phyloP scores from a whole-genome alignment of 768 basidiomycete genomes.

The Daedaleopsis nitida region DNA sequence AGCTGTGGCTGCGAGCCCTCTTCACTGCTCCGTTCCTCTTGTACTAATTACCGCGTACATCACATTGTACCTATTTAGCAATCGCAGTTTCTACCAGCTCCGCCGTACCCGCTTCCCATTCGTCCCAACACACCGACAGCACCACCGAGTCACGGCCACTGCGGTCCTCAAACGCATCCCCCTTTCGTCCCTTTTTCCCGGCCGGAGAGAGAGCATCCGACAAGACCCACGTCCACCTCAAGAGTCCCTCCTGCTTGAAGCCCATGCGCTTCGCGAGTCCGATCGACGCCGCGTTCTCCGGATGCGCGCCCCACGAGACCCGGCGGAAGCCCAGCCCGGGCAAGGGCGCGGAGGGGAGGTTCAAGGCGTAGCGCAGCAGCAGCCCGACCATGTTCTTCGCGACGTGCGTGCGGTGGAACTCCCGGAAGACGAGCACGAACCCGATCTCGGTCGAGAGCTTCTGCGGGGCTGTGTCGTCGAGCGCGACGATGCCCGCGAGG shows the following conservation, averaged over 20 bases:
- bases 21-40: no score
- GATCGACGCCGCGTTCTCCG: constrained; percentile 39
- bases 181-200: constrained; percentile 32
- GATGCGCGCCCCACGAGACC: constrained; percentile 46
- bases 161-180: background rate
- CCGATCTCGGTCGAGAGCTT: constrained; percentile 43
- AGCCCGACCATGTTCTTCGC: constrained; percentile 41
- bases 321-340: constrained; percentile 47
- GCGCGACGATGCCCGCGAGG: constrained; percentile 44
- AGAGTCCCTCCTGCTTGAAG: constrained; percentile 44
- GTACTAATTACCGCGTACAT: no score
- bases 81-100: no score
- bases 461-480: constrained; percentile 32
- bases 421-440: constrained; percentile 37
- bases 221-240: constrained; percentile 41
- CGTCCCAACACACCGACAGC: constrained; percentile 59
- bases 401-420: constrained; percentile 46
- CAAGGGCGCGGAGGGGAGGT: constrained; percentile 22
- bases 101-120: constrained; percentile 47
- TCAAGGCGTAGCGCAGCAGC: constrained; percentile 30
- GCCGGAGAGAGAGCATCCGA: constrained; percentile 28
- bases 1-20: no score
- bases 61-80: no score
- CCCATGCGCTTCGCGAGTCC: constrained; percentile 47
- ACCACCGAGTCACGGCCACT: constrained; percentile 42